Conservation (phyloP, 441 rosid species). For the Croton laevigatus region DNA sequence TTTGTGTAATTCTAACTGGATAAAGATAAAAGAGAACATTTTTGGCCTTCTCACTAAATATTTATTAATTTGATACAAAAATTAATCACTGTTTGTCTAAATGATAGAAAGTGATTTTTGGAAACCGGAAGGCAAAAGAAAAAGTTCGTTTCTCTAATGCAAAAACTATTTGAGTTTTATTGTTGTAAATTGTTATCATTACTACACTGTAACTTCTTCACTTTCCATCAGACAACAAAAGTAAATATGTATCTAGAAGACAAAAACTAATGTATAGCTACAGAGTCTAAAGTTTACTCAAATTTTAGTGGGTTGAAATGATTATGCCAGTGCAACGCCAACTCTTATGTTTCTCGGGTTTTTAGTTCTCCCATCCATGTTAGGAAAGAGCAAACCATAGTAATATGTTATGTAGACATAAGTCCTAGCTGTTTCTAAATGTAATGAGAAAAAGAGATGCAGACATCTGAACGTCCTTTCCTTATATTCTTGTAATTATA, state of each 20-base stretch:
- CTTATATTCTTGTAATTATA: not conserved
- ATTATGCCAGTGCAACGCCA: too few relatives aligned
- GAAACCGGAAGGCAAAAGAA: not conserved
- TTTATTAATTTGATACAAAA: not conserved
- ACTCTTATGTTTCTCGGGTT: too few relatives aligned
- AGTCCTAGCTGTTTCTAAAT: not conserved
- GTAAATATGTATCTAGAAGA: not conserved
- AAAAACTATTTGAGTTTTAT: not conserved
- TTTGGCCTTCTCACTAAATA: not conserved
- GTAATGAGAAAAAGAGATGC: not conserved
- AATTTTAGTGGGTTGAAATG: too few relatives aligned
- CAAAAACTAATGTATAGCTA: too few relatives aligned
- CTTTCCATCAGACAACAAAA: not conserved
- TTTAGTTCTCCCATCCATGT: not conserved
- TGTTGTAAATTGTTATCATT: not conserved
- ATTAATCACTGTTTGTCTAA: not conserved
- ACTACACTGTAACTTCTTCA: not conserved
- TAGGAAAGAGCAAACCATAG: not conserved
- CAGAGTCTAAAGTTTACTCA: too few relatives aligned
- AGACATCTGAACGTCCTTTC: not conserved
- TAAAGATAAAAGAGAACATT: not conserved
- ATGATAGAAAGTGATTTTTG: not conserved
- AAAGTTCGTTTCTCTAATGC: not conserved
- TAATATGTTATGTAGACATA: not conserved
- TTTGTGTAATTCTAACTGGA: not conserved